These are phyloP conservation scores for Pseudogymnoascus sp. DNA, from an alignment of 2,329 filamentous ascomycete species.

Conservation along the genomic window DNA sequence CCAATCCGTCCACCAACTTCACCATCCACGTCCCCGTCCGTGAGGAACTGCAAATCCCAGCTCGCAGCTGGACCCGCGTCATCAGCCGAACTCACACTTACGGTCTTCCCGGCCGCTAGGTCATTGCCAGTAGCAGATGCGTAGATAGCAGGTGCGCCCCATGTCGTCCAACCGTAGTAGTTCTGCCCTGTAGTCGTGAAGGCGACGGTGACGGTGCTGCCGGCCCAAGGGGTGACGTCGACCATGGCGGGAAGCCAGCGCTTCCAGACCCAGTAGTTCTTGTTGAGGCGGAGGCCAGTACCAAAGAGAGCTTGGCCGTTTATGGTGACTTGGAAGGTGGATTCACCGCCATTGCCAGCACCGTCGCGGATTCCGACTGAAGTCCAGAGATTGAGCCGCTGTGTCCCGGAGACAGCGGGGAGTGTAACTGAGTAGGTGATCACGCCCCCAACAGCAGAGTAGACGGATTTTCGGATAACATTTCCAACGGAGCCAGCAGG, in stretches of 20 bases:
- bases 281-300: slow-evolving; percentile 9
- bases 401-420: slow-evolving; percentile 7
- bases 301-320: slow-evolving; percentile 13
- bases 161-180: slow-evolving; percentile 14
- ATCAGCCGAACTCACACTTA: slow-evolving; percentile 12
- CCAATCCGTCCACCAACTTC: not conserved
- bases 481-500: slow-evolving; percentile 11
- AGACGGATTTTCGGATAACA: slow-evolving; percentile 12
- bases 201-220: slow-evolving; percentile 9
- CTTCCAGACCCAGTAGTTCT: slow-evolving; percentile 15
- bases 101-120: slow-evolving; percentile 9
- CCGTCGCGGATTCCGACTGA: slow-evolving; percentile 16
- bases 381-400: slow-evolving; percentile 15
- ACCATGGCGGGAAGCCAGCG: slow-evolving; percentile 14
- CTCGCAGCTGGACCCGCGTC: slow-evolving; percentile 2
- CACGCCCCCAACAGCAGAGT: slow-evolving; percentile 12
- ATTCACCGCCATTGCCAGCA: slow-evolving; percentile 14
- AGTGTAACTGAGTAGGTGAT: slow-evolving; percentile 11
- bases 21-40: not conserved
- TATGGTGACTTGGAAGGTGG: slow-evolving; percentile 11
- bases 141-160: slow-evolving; percentile 14
- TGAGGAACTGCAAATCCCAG: slow-evolving; percentile 10
- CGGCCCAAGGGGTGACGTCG: slow-evolving; percentile 14
- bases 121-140: slow-evolving; percentile 8
- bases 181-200: slow-evolving; percentile 12